Evolutionary conservation across 164 flowering plant species (phyloP), one percentile per base, ranked within the genome.

Genomic region (Tetracentron sinense): DNA sequence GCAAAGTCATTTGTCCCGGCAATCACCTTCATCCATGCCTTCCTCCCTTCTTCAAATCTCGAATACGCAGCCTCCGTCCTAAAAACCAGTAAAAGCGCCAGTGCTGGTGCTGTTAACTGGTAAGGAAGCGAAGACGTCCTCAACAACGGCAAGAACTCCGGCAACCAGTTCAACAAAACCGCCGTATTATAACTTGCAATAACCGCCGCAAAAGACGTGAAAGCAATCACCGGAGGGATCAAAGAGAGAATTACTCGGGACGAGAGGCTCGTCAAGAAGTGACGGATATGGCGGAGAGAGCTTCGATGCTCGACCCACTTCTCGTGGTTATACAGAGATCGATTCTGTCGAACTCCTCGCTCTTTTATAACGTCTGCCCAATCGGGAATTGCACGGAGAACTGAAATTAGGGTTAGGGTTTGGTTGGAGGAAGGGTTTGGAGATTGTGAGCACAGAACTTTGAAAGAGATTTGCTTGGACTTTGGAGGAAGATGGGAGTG

Each of bases 41-140:
- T 87, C 78, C 83, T 85, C 71, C 96, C 98, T 62, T 89, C 92
- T 58, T 83, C 91, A 42, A 59, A 89, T 85, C 98, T 80, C 58
- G 97, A 87, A 72, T 89, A 94, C 6, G 95, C 86, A 0, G 98
- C 97, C 76, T 90, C 97, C 0, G 97, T 94, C 68, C 96, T 65
- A 63, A 90, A 94, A 22, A 90, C 97, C 64, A 94, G 70, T 64
- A 94, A 72, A 50, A 94, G 84, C 19, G 97, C 98, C 75, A 94
- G 65, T 0, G 98, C 98, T 0, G 98, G 93, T 0, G 98, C 98
- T 0, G 97, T 90, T 57, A 94, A 66, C 80, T 94, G 98, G 56
- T 90, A 94, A 0, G 98, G 97, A 78, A 90, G 55, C 0, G 97
- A 76, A 0, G 96, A 85, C 0, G 95, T 78, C 50, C 83, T 83